Evolutionary conservation across 2,329 filamentous ascomycete species (phyloP), one percentile per base, ranked within the genome.

Genomic region (Venturia oleaginea): DNA sequence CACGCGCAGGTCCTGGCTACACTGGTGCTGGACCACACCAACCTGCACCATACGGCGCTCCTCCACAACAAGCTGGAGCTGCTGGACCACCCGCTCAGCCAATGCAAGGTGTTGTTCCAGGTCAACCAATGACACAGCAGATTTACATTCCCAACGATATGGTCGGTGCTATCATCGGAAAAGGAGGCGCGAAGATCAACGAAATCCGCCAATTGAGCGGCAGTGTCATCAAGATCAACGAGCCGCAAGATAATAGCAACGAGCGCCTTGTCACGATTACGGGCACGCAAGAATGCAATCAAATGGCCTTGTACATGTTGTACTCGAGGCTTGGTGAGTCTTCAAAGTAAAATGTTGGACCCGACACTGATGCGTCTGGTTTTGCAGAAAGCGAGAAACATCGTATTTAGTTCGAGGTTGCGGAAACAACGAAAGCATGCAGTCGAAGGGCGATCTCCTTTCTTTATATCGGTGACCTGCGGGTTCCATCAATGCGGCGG

Each of bases 101-200:
- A 10, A 88, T 92, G 79, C 85, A 87, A 68, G 85, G 85, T 22
- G 85, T 86, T 77, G 83, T 92, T 71, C 87, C 89, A 48, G 91
- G 90, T 62, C 88, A 91, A 68, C 91, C 92, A 61, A 82, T 97
- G 72, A 99, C 94, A 3, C 94, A 99, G 77, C 94, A 99, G 77
- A 99, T 99, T 69, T 99, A 90, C 79, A 99, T 99, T 71, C 94
- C 94, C 65, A 99, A 99, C 74, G 94, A 99, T 73, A 97, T 99
- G 94, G 94, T 99, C 63, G 94, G 94, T 68, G 94, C 94, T 64
- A 99, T 99, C 72, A 99, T 99, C 71, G 94, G 94, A 72, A 99
- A 99, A 80, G 94, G 94, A 67, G 94, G 94, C 68, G 90, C 92
- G 64, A 99, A 99, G 84, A 99, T 99, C 83, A 99, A 99, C 74